phyloP scores from a whole-genome alignment of 352 stramenopile species.

The Pythium brachiatum region DNA sequence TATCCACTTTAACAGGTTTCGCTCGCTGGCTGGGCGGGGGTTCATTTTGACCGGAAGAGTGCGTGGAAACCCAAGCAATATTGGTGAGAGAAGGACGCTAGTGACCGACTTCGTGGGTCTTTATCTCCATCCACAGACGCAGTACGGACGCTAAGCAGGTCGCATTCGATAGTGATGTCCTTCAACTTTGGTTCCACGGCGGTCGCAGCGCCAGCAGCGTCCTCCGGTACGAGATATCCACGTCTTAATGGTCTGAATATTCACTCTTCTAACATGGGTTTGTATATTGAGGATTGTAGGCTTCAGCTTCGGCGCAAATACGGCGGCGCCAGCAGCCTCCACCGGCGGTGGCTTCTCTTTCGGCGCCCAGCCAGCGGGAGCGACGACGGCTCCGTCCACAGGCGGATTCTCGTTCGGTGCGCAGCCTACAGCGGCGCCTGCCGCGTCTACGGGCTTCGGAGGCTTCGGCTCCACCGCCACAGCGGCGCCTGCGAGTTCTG shows the following conservation, averaged over 20 bases:
- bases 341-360: slow-evolving; percentile 12
- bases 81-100: not conserved
- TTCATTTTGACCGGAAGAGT: not conserved
- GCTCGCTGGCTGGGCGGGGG: not conserved
- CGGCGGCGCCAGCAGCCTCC: slow-evolving; percentile 2
- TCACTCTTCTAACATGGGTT: slow-evolving; percentile 4
- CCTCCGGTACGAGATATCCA: slow-evolving; percentile 22
- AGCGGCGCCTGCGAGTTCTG: slow-evolving; percentile 13
- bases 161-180: slow-evolving; percentile 21
- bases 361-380: not conserved
- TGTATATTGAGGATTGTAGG: not conserved
- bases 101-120: not conserved
- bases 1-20: not conserved
- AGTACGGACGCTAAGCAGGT: not conserved
- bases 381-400: not conserved
- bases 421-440: not conserved
- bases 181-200: slow-evolving; percentile 36
- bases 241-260: not conserved
- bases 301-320: slow-evolving; percentile 29
- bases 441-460: not conserved
- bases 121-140: not conserved
- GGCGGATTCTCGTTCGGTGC: not conserved
- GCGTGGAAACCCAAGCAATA: not conserved
- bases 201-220: slow-evolving; percentile 27
- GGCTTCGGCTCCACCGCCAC: slow-evolving; percentile 15